Base-by-base conservation (phyloP, 2,329 filamentous ascomycete genomes). In the Arthrinium puccinioides region DNA sequence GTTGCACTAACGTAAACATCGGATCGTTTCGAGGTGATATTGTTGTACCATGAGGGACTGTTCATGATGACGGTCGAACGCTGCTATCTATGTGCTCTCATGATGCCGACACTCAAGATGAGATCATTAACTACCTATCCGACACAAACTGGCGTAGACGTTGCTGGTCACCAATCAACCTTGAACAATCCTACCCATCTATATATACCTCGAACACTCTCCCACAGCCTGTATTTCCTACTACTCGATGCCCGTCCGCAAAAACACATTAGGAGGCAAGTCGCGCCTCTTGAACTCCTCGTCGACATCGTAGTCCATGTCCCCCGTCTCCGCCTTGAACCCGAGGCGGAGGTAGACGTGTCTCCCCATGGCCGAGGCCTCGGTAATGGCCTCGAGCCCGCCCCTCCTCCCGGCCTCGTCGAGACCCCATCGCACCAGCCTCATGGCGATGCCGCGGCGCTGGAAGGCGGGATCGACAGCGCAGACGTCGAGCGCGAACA, bases 391-490 rank as follows among this genome's bases (percentile, higher is more conserved):
- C 44, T 73, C 67, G 9, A 67, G 40, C 1, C 59, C 59, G 1
- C 63, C 63, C 4, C 67, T 46, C 19, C 57, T 48, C 41, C 52
- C 41, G 5, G 62, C 65, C 56, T 63, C 66, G 5, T 58, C 61
- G 8, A 70, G 51, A 0, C 70, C 70, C 67, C 66, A 73, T 44
- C 60, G 55, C 9, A 72, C 70, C 37, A 74, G 45, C 35, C 45
- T 51, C 18, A 44, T 52, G 8, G 68, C 70, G 37, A 72, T 60
- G 1, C 70, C 68, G n/a, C 50, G 52, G 9, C 72, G 59, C 48
- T 79, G 75, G 38, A 68, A 74, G 1, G 49, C 56, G 1, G 74
- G 74, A 41, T 77, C 63, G 5, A 77, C 72, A 13, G 57, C 67
- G 41, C 71, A 74, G 3, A 71, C 43, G 37, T 72, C 67, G 38